Percentiles rank a stretch among this genome's conserved stretches.
Conservation (phyloP, 352 stramenopile species). For the Phytophthora foliorum region DNA sequence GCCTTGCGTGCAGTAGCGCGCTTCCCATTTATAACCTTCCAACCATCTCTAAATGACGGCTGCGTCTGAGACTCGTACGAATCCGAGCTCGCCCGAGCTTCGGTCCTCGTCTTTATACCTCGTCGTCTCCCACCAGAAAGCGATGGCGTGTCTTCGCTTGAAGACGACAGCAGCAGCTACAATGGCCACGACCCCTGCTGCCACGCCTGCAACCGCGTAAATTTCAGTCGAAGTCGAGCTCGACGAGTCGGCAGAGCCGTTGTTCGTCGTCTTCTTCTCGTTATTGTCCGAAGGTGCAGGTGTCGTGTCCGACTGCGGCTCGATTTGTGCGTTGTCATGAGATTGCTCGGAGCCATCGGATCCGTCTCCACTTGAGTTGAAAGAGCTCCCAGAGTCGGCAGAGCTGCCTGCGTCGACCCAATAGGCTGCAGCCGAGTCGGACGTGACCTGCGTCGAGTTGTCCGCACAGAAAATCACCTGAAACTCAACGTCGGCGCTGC, state of each 20-base stretch:
- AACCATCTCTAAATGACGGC: conserved; percentile 23
- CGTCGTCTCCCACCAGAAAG: conserved; percentile 32
- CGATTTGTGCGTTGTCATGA: conserved; percentile 5
- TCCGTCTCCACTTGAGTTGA: conserved; percentile 3
- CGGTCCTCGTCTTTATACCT: conserved; percentile 23
- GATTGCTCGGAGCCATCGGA: conserved; percentile 14
- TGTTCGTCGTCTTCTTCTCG: conserved; percentile 15
- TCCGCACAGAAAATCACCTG: conserved; percentile 65
- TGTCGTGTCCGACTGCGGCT: conserved; percentile 21
- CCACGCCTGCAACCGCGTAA: conserved; percentile 26
- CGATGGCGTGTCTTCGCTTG: conserved; percentile 29
- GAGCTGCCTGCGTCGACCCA: conserved; percentile 27
- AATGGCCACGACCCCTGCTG: conserved; percentile 33
- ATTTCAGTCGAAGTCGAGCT: conserved; percentile 21
- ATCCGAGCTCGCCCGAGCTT: conserved; percentile 47
- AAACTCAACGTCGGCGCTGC: conserved; percentile 56
- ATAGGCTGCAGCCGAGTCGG: conserved; percentile 30
- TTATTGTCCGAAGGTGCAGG: conserved; percentile 4
- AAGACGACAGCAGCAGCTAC: conserved; percentile 29
- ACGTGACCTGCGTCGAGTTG: conserved; percentile 22
- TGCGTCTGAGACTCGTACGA: conserved; percentile 36
- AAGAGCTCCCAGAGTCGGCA: conserved; percentile 17
- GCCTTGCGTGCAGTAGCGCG: background rate
- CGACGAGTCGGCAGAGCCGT: conserved; percentile 18
- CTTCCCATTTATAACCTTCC: conserved; percentile 14